phyloP scores from a whole-genome alignment of 306 rosid species.

The Argentina anserina region DNA sequence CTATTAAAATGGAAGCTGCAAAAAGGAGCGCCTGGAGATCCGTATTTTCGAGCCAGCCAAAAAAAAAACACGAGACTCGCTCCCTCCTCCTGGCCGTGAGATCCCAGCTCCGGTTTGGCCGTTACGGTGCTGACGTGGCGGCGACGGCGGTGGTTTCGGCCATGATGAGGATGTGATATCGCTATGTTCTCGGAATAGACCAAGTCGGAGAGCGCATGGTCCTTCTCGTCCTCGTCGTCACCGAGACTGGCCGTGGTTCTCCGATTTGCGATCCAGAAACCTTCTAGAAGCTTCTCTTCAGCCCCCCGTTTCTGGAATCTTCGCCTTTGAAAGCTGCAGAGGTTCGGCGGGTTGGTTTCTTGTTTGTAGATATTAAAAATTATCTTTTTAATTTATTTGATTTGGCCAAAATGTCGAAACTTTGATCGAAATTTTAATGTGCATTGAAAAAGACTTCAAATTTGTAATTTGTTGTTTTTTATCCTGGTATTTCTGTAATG shows the following conservation, averaged over 20 bases:
- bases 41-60: slow-evolving; percentile 8
- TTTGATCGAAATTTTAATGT: neutral
- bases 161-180: slow-evolving; percentile 18
- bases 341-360: slow-evolving; percentile 7
- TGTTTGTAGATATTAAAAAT: neutral
- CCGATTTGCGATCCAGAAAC: slow-evolving; percentile 17
- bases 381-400: neutral
- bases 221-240: slow-evolving; percentile 16
- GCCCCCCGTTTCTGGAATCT: neutral
- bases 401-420: neutral
- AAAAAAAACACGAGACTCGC: neutral
- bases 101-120: slow-evolving; percentile 9
- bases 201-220: slow-evolving; percentile 19
- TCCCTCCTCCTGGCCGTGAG: slow-evolving; percentile 21
- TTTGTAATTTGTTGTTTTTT: neutral
- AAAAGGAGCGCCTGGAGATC: slow-evolving; percentile 19
- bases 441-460: neutral
- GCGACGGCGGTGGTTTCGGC: slow-evolving; percentile 8
- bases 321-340: neutral
- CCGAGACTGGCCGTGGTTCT: slow-evolving; percentile 24
- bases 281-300: neutral
- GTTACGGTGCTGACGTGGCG: slow-evolving; percentile 19
- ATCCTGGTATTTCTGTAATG: neutral
- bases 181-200: neutral
- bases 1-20: neutral